Evolutionary conservation across 163 green algal genomes (phyloP), one percentile per base, ranked within the genome.

Genomic region (Coccomyxa subellipsoidea): DNA sequence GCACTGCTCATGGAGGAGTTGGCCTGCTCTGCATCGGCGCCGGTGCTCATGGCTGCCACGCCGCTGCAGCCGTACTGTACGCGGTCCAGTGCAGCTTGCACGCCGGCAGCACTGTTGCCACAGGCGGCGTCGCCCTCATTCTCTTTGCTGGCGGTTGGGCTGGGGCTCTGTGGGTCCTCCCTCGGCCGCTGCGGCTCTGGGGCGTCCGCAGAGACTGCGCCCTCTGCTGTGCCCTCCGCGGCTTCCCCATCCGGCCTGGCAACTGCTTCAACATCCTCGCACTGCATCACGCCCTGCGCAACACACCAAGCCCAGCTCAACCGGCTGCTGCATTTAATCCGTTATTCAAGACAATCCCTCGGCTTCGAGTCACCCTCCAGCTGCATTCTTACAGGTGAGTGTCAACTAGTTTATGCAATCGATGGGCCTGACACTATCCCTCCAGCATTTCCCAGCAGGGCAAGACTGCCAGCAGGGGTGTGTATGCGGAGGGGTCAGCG

Each of bases 61-160:
- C 66, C 66, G 7, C 66, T 73, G 66, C 66, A 73, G 66, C 66
- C 66, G 66, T 35, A 59, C 47, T 59, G 47, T 18, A 59, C 47
- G 47, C 47, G 47, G 23, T 59, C 47, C 47, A 59, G 47, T 18
- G 23, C 47, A 18, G 47, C 47, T 18, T 59, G 66, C 21, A 23
- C 66, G 7, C 66, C 66, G 18, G 66, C 66, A 73, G 7, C 27
- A 23, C 5, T 59, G 47, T 59, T 59, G 47, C 66, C 66, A 73
- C 66, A 73, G 1, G 66, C 66, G 66, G 29, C 66, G 66, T 73
- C 32, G 66, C 66, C 70, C 7, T 79, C 73, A 37, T 79, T 79
- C 73, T 79, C 73, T 23, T 79, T 79, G 73, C 36, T 66, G 36
- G 37, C 73, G 31, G 73, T 79, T 31, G 73, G 73, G 73, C 73